A percentile compares a stretch with the other conserved stretches of the same genome.
Evolutionary conservation across 805 yeast genomes (phyloP).

Genomic region (Tetrapisispora taiwanensis): DNA sequence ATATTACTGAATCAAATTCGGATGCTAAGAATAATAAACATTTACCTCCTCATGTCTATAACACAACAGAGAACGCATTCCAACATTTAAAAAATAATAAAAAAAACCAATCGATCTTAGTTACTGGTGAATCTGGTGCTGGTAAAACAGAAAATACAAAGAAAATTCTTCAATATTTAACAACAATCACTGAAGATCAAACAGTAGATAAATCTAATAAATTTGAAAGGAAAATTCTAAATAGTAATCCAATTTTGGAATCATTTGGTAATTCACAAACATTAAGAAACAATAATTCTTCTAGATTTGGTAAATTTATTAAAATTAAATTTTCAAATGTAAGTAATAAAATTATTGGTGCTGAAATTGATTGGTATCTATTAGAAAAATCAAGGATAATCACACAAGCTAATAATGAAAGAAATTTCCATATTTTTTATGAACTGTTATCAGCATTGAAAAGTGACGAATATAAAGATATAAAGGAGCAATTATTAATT

Average conservation of each 20-base stretch:
- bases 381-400: conserved; percentile 90
- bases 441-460: conserved; percentile 66
- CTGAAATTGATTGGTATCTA: conserved; percentile 88
- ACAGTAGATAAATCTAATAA: conserved; percentile 21
- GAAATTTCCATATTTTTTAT: conserved; percentile 91
- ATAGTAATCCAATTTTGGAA: conserved; percentile 92
- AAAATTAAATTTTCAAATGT: conserved; percentile 53
- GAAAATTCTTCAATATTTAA: conserved; percentile 82
- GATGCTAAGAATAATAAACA: background rate
- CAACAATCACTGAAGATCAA: conserved; percentile 50
- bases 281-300: conserved; percentile 83
- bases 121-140: conserved; percentile 99
- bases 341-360: conserved; percentile 60
- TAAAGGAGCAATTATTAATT: background rate
- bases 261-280: conserved; percentile 97
- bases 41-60: conserved; percentile 73
- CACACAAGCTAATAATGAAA: conserved; percentile 59
- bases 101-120: conserved; percentile 80
- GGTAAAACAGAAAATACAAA: conserved; percentile 98
- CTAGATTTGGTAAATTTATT: conserved; percentile 93
- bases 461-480: conserved; percentile 26
- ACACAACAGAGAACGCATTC: conserved; percentile 79
- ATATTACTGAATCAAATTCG: background rate
- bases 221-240: conserved; percentile 77
- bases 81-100: conserved; percentile 57